Evolutionary conservation across 805 yeast species (phyloP), one percentile per base, ranked within the genome.

Genomic region (Schizosaccharomyces cryophilus): DNA sequence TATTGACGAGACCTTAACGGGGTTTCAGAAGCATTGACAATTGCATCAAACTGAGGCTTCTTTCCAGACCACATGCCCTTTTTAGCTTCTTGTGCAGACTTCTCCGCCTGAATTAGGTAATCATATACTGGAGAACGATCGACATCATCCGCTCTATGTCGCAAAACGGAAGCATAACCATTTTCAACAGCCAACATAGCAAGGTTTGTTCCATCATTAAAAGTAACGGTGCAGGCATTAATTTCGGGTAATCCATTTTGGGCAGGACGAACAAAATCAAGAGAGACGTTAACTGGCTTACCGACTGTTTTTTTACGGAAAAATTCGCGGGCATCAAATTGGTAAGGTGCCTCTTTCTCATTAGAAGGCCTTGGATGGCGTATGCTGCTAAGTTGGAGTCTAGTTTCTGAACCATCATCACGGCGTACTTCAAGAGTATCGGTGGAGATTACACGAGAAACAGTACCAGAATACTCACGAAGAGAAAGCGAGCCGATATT

Each of bases 71-170:
- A 81, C 54, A 87, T 74, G 24, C 95, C 95, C 58, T 73, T 73
- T 65, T 82, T 79, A 29, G 72, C 71, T 61, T 75, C 77, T 63
- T 73, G 74, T 17, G 89, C 84, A 54, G 74, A 74, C 54, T 76
- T 74, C 69, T 87, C 95, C 59, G 81, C 74, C 67, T 85, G 94
- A 56, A 84, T 71, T 62, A 87, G 75, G 59, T 76, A 76, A 68
- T 87, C 95, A 90, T 95, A 86, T 66, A 80, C 78, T 40, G 81
- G 77, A 1, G 93, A 81, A 65, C 86, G 77, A 67, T 82, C 86
- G 48, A 76, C 76, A 13, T 76, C 72, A 58, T 83, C 85, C 62
- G 83, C 86, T 68, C 83, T 81, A 72, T 85, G 94, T 68, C 80
- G 80, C 62, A 85, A 76, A 29, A 86, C 95, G n/a, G 83, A 73